phyloP scores from a whole-genome alignment of 306 rosid species.

The Vicia villosa region DNA sequence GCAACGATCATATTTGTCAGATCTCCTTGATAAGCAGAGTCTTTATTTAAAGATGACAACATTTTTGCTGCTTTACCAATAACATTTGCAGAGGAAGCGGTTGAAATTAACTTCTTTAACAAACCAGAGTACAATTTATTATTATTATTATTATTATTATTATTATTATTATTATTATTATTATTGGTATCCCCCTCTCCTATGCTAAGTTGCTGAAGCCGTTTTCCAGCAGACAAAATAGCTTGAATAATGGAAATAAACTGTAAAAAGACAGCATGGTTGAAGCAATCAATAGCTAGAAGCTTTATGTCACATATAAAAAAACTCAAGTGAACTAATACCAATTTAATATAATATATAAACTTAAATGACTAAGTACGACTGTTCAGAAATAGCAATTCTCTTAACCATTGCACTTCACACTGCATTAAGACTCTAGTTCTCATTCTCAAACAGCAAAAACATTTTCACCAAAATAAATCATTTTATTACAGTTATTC shows the following conservation, averaged over 20 bases:
- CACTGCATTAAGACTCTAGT: constrained; percentile 4
- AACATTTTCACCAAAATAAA: constrained; percentile 4
- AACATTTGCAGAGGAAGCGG: constrained; percentile 68
- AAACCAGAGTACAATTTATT: constrained; percentile 51
- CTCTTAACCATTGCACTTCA: not conserved
- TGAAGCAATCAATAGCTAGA: constrained; percentile 35
- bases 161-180: too few species aligned
- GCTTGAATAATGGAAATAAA: constrained; percentile 85
- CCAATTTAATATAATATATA: constrained; percentile 15
- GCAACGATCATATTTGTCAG: constrained; percentile 59
- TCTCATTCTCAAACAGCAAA: constrained; percentile 4
- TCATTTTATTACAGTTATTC: not conserved
- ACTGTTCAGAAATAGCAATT: constrained; percentile 15
- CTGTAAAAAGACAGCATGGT: constrained; percentile 46
- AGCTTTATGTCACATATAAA: constrained; percentile 6
- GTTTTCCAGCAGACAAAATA: constrained; percentile 76
- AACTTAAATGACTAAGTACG: constrained; percentile 21
- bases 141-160: too few species aligned
- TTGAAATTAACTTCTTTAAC: constrained; percentile 66
- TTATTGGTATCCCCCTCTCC: constrained; percentile 43
- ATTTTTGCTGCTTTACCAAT: constrained; percentile 73
- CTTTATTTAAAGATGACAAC: constrained; percentile 78
- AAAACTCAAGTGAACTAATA: not conserved
- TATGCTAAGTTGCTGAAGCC: constrained; percentile 71
- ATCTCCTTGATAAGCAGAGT: constrained; percentile 77